Conservation (phyloP, 2,329 filamentous ascomycete genomes). For the Verruconis gallopava region DNA sequence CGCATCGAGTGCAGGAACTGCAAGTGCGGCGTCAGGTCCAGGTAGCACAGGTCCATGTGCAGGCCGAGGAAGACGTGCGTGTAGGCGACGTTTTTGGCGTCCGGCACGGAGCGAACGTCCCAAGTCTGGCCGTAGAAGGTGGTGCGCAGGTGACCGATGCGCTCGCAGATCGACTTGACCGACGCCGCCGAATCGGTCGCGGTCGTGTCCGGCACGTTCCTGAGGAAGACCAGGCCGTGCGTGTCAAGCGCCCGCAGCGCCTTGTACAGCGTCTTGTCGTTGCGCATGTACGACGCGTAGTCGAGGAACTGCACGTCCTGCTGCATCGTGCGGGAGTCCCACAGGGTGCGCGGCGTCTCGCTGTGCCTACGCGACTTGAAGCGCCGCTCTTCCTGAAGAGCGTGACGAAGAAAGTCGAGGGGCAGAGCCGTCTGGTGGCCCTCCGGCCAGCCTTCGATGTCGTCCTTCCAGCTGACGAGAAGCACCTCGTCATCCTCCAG, state of each 20-base stretch:
- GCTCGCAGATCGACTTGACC: slow-evolving; percentile 54
- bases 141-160: slow-evolving; percentile 66
- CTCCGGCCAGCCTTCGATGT: slow-evolving; percentile 32
- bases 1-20: slow-evolving; percentile 84
- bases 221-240: slow-evolving; percentile 66
- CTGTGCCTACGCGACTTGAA: not conserved
- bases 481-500: slow-evolving; percentile 22
- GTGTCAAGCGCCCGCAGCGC: slow-evolving; percentile 50
- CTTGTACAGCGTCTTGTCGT: slow-evolving; percentile 43
- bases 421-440: slow-evolving; percentile 30
- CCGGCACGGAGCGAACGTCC: slow-evolving; percentile 70
- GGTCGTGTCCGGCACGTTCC: slow-evolving; percentile 46
- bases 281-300: slow-evolving; percentile 58
- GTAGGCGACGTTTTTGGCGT: slow-evolving; percentile 83
- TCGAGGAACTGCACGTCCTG: slow-evolving; percentile 44
- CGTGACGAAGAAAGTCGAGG: slow-evolving; percentile 16
- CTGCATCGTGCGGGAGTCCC: slow-evolving; percentile 35
- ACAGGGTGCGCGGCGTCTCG: slow-evolving; percentile 25
- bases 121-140: slow-evolving; percentile 89
- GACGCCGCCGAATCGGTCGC: slow-evolving; percentile 40
- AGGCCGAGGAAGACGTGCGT: slow-evolving; percentile 70
- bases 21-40: slow-evolving; percentile 62
- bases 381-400: slow-evolving; percentile 7
- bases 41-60: slow-evolving; percentile 90
- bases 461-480: slow-evolving; percentile 48